Conservation (phyloP, 441 rosid genomes). For the Breynia disticha region DNA sequence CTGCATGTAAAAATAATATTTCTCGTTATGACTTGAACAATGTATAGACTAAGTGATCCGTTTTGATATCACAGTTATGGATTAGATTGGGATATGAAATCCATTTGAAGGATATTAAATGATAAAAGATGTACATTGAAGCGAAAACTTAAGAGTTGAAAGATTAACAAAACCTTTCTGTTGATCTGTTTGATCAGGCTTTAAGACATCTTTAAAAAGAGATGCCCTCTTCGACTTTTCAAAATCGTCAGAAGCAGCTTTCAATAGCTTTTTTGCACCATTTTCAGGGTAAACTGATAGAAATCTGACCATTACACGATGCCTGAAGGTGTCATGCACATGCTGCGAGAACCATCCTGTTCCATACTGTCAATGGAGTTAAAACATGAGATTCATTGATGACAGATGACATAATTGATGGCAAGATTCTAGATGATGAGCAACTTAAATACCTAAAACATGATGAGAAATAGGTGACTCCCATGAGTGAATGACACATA, state of each 20-base stretch:
- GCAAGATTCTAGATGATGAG: too few relatives aligned
- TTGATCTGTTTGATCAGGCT: conserved; percentile 34
- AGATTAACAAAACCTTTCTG: conserved; percentile 28
- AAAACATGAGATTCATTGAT: conserved; percentile 7
- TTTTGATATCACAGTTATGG: background rate
- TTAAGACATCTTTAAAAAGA: conserved; percentile 34
- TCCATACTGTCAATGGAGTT: conserved; percentile 49
- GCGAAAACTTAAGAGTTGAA: background rate
- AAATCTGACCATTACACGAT: conserved; percentile 69
- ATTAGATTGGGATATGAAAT: background rate
- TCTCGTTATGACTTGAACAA: background rate
- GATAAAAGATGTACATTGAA: background rate
- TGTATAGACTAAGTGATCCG: background rate
- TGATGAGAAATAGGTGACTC: too few relatives aligned
- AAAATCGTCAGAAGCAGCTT: conserved; percentile 64
- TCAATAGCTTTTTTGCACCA: conserved; percentile 63
- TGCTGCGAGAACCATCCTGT: conserved; percentile 85
- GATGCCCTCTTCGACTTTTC: conserved; percentile 61
- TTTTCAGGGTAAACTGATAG: conserved; percentile 62
- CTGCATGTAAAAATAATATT: conserved; percentile 6
- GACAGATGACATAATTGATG: background rate
- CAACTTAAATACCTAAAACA: too few relatives aligned
- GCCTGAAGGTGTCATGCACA: conserved; percentile 66
- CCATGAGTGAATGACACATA: too few relatives aligned
- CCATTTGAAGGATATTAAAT: background rate